A percentile compares a stretch with the other conserved stretches of the same genome.
Conservation (phyloP, 2,329 filamentous ascomycete species). For the Penicillium sp. region DNA sequence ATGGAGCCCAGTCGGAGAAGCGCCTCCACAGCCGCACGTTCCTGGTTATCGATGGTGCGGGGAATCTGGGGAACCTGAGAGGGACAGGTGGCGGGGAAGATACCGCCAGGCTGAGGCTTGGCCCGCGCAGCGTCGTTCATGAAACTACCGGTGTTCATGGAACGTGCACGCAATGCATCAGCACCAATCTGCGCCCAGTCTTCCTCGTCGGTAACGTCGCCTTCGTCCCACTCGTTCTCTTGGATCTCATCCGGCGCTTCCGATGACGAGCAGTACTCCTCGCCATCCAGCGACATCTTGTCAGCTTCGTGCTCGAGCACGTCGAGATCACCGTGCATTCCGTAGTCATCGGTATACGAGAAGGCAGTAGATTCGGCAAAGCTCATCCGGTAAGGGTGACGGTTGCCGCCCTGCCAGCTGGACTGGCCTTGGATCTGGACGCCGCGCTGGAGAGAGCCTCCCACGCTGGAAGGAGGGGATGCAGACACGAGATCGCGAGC, state of each 20-base stretch:
- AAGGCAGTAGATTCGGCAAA: constrained; percentile 73
- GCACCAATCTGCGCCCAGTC: constrained; percentile 92
- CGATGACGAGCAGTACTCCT: constrained; percentile 71
- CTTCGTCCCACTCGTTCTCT: constrained; percentile 78
- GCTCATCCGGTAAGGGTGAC: constrained; percentile 58
- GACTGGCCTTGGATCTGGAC: constrained; percentile 50
- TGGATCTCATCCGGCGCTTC: constrained; percentile 66
- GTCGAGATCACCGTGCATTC: constrained; percentile 58
- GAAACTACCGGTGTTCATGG: constrained; percentile 48
- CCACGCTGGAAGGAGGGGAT: constrained; percentile 55
- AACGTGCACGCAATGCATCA: constrained; percentile 73
- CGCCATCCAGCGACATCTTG: constrained; percentile 87
- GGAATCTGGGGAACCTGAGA: constrained; percentile 45
- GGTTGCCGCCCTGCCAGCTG: constrained; percentile 33
- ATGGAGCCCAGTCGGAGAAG: constrained; percentile 51
- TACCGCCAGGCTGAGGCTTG: constrained; percentile 20
- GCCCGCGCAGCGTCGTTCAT: constrained; percentile 28
- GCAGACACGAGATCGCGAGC: constrained; percentile 44
- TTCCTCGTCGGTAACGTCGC: constrained; percentile 90
- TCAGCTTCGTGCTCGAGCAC: constrained; percentile 86
- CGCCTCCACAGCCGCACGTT: constrained; percentile 52
- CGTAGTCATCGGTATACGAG: constrained; percentile 68
- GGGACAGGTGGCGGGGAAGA: constrained; percentile 33
- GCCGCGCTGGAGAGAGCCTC: constrained; percentile 46
- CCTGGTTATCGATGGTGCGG: constrained; percentile 40